Conservation (phyloP, 768 basidiomycete genomes). For the Xanthoconium stramineum region DNA sequence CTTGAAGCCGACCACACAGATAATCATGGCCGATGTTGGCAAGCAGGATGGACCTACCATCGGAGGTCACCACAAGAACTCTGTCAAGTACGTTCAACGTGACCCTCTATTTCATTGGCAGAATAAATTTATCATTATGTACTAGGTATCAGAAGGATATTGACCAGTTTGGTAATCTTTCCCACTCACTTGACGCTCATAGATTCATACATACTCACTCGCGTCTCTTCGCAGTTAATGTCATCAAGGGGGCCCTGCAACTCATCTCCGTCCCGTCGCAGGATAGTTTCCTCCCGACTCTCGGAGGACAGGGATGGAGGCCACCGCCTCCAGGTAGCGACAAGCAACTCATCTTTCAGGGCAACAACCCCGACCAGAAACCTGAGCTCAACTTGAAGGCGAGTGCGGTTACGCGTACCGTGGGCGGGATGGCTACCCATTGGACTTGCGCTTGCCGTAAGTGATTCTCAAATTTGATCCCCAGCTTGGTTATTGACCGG, state of each 20-base stretch:
- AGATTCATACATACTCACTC: not conserved
- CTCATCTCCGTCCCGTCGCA: not conserved
- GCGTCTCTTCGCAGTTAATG: not conserved
- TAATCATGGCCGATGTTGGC: not conserved
- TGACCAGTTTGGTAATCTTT: not conserved
- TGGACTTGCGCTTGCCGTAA: not conserved
- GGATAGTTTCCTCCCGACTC: not conserved
- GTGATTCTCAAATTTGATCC: not conserved
- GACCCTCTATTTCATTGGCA: not conserved
- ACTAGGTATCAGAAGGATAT: not conserved
- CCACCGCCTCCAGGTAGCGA: not conserved
- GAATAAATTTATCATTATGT: not conserved
- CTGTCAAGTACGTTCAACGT: not conserved
- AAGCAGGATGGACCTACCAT: not conserved
- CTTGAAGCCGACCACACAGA: not conserved
- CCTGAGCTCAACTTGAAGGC: not conserved
- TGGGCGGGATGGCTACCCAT: not conserved
- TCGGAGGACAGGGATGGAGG: not conserved
- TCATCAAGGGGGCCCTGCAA: not conserved
- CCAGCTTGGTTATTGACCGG: not conserved
- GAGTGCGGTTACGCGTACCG: not conserved
- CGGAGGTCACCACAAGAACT: not conserved
- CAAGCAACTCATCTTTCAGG: not conserved
- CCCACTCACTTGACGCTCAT: not conserved
- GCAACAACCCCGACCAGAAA: not conserved